Percentiles rank a stretch among this genome's conserved stretches.
Conservation (phyloP, 2,329 filamentous ascomycete species). For the Westerdykella ornata region DNA sequence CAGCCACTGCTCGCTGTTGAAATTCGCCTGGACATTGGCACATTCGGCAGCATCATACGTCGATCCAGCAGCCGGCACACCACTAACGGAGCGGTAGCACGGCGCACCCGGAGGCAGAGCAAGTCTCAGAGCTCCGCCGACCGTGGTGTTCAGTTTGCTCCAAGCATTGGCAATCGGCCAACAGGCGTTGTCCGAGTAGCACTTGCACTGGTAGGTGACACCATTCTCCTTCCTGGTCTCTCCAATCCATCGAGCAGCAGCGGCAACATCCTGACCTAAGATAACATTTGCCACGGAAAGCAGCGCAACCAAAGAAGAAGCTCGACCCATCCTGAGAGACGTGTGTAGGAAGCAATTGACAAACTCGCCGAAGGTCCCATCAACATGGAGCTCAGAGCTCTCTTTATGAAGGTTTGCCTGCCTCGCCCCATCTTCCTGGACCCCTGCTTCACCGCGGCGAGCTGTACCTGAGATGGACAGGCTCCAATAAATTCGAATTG, state of each 20-base stretch:
- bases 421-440: background rate
- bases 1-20: conserved; percentile 27
- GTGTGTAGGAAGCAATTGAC: background rate
- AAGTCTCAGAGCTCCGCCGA: conserved; percentile 21
- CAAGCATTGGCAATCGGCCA: conserved; percentile 27
- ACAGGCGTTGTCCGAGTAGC: conserved; percentile 31
- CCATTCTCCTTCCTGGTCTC: conserved; percentile 23
- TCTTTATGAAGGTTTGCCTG: conserved; percentile 5
- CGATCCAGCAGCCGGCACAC: conserved; percentile 4
- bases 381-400: conserved; percentile 1
- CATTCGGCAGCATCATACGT: conserved; percentile 24
- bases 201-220: conserved; percentile 29
- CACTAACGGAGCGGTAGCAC: conserved; percentile 19
- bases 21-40: conserved; percentile 21
- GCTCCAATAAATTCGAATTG: conserved; percentile 4
- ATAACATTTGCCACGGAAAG: conserved; percentile 15
- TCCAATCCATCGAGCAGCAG: conserved; percentile 21
- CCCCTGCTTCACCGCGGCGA: background rate
- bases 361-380: background rate
- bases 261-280: conserved; percentile 1
- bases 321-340: conserved; percentile 18
- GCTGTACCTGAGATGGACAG: conserved; percentile 3
- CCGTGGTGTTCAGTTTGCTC: conserved; percentile 25
- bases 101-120: conserved; percentile 27
- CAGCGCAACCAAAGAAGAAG: conserved; percentile 15